Evolutionary conservation across 2,329 filamentous ascomycete genomes (phyloP).

Genomic region (Cladorrhinum sp.): DNA sequence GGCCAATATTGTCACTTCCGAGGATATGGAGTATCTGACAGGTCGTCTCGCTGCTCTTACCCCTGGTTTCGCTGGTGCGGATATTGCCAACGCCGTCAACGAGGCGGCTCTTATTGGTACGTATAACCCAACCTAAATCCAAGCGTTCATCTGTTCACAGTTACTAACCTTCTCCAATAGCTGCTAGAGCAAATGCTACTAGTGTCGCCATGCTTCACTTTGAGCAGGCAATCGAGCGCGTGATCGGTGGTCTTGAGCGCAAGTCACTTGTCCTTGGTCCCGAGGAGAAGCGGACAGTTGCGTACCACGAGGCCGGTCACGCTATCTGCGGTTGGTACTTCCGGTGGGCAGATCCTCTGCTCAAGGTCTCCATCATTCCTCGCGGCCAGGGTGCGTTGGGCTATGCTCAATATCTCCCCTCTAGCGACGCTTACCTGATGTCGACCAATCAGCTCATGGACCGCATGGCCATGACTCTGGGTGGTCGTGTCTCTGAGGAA

Average conservation of each 20-base stretch:
- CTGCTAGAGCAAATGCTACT: slow-evolving; percentile 77
- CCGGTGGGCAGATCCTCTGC: slow-evolving; percentile 89
- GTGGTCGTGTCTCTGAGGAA: slow-evolving; percentile 92
- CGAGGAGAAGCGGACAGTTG: slow-evolving; percentile 73
- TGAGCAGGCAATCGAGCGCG: slow-evolving; percentile 95
- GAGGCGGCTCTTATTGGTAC: slow-evolving; percentile 93
- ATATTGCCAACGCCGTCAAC: slow-evolving; percentile 98
- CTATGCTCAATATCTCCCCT: slow-evolving; percentile 95
- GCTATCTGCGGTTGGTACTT: slow-evolving; percentile 99
- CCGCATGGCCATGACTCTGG: slow-evolving; percentile 99
- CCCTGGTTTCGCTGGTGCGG: slow-evolving; percentile 93
- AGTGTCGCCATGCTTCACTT: slow-evolving; percentile 87
- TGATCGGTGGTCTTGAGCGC: slow-evolving; percentile 94
- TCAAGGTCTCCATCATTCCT: slow-evolving; percentile 98
- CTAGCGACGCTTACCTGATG: slow-evolving; percentile 91
- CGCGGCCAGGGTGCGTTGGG: slow-evolving; percentile 90
- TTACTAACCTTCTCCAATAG: slow-evolving; percentile 56
- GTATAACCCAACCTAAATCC: slow-evolving; percentile 32
- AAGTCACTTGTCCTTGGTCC: slow-evolving; percentile 92
- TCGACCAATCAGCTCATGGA: slow-evolving; percentile 95
- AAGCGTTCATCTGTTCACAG: not conserved
- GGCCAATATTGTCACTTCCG: slow-evolving; percentile 88
- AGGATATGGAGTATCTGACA: slow-evolving; percentile 82
- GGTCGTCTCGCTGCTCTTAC: slow-evolving; percentile 89
- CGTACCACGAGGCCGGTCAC: slow-evolving; percentile 76